Percentiles rank a stretch among this genome's conserved stretches.
These are phyloP conservation scores for Anthracocystis setariae DNA, from an alignment of 1,284 basidiomycete genomes.

Conservation along the genomic window DNA sequence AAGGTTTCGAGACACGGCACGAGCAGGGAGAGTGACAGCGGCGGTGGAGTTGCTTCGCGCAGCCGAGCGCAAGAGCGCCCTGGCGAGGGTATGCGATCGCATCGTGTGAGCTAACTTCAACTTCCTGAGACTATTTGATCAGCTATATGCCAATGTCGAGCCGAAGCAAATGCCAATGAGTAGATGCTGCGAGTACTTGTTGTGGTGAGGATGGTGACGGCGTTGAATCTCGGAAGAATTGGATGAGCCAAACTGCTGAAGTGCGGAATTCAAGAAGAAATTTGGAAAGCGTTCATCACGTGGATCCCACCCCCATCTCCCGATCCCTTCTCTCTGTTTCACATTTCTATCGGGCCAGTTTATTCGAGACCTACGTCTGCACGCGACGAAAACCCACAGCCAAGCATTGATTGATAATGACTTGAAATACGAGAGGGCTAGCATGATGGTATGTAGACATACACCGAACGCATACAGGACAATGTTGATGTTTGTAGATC, in stretches of 20 bases:
- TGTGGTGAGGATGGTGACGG: not conserved
- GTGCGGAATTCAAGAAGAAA: slow-evolving; percentile 29
- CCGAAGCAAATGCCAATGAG: not conserved
- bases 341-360: not conserved
- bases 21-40: not conserved
- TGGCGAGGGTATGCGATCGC: slow-evolving; percentile 38
- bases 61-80: slow-evolving; percentile 22
- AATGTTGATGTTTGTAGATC: not conserved
- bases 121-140: not conserved
- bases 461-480: not conserved
- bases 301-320: slow-evolving; percentile 9
- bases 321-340: slow-evolving; percentile 2
- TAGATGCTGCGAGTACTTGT: not conserved
- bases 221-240: not conserved
- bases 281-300: slow-evolving; percentile 18
- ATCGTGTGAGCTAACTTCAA: slow-evolving; percentile 2
- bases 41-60: slow-evolving; percentile 1
- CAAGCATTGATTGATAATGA: slow-evolving; percentile 3
- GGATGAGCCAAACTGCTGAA: slow-evolving; percentile 5
- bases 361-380: not conserved
- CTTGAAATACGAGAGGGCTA: slow-evolving; percentile 3
- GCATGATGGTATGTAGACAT: slow-evolving; percentile 9
- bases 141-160: not conserved
- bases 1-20: not conserved
- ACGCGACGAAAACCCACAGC: too few species aligned